These are phyloP conservation scores for Leishmania arabica DNA, from an alignment of 208 protist species.

Conservation along the genomic window DNA sequence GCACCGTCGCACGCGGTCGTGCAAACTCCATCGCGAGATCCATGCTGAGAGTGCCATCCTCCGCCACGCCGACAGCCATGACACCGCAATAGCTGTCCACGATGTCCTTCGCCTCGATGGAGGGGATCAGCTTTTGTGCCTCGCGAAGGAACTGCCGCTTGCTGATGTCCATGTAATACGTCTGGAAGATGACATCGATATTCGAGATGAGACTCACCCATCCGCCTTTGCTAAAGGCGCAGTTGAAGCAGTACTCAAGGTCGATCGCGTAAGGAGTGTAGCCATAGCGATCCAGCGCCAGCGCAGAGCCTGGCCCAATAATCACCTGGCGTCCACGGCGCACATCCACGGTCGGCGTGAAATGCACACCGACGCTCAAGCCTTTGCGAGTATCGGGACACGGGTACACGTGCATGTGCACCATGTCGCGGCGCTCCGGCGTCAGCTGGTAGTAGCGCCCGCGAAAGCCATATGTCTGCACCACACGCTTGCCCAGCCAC, in stretches of 20 bases:
- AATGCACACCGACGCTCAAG: slow-evolving; percentile 83
- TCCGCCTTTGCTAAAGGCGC: slow-evolving; percentile 68
- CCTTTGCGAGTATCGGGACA: slow-evolving; percentile 60
- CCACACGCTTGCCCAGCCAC: slow-evolving; percentile 56
- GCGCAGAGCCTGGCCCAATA: slow-evolving; percentile 76
- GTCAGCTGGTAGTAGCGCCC: slow-evolving; percentile 81
- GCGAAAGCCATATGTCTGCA: slow-evolving; percentile 81
- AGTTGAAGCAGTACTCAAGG: slow-evolving; percentile 71
- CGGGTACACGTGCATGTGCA: slow-evolving; percentile 80
- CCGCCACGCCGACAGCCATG: slow-evolving; percentile 62
- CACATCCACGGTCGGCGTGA: slow-evolving; percentile 83
- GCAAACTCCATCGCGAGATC: slow-evolving; percentile 85
- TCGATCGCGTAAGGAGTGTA: slow-evolving; percentile 84
- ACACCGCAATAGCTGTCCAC: slow-evolving; percentile 81
- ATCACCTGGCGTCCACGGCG: slow-evolving; percentile 79
- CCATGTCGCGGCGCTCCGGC: slow-evolving; percentile 58
- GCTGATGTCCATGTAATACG: slow-evolving; percentile 73
- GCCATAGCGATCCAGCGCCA: slow-evolving; percentile 76
- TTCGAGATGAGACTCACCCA: slow-evolving; percentile 73
- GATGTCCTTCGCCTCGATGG: slow-evolving; percentile 59
- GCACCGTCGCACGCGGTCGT: slow-evolving; percentile 53
- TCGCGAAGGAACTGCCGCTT: slow-evolving; percentile 60
- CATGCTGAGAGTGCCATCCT: slow-evolving; percentile 54
- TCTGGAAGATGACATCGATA: slow-evolving; percentile 48
- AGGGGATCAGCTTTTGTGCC: slow-evolving; percentile 78